Percentiles rank a stretch among this genome's conserved stretches.
Conservation (phyloP, 352 stramenopile genomes). For the Pythium rishiriense region DNA sequence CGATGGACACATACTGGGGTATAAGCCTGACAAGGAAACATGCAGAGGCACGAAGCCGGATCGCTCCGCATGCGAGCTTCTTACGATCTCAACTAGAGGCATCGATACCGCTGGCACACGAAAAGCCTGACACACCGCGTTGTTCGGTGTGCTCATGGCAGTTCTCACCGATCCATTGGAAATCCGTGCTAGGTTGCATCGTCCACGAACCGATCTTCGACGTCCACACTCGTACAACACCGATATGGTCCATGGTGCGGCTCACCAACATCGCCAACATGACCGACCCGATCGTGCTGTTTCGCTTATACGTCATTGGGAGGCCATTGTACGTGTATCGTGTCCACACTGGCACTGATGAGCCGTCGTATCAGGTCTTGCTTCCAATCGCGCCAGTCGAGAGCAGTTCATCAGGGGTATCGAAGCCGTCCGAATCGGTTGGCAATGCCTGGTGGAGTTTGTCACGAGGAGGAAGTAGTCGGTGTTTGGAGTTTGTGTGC, state of each 20-base stretch:
- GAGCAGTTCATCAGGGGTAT: not conserved
- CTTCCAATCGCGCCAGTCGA: not conserved
- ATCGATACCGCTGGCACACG: not conserved
- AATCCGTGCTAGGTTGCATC: not conserved
- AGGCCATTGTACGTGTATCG: constrained; percentile 25
- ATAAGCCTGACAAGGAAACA: not conserved
- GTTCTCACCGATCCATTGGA: not conserved
- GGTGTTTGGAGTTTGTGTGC: not conserved
- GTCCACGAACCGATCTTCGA: constrained; percentile 9
- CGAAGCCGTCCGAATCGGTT: too few species aligned
- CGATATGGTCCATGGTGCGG: constrained; percentile 16
- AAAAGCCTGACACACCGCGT: not conserved
- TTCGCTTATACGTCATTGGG: constrained; percentile 24
- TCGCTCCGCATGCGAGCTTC: not conserved
- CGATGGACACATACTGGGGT: not conserved
- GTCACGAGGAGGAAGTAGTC: too few species aligned
- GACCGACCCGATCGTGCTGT: constrained; percentile 18
- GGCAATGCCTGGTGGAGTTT: too few species aligned
- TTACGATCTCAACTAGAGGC: not conserved
- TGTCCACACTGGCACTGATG: not conserved
- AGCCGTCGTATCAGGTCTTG: not conserved
- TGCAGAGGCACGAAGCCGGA: not conserved
- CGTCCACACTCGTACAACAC: not conserved
- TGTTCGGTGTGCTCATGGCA: not conserved
- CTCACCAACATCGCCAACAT: constrained; percentile 19